Evolutionary conservation across 164 flowering plant genomes (phyloP).

Genomic region (Magnolia kwangsiensis): DNA sequence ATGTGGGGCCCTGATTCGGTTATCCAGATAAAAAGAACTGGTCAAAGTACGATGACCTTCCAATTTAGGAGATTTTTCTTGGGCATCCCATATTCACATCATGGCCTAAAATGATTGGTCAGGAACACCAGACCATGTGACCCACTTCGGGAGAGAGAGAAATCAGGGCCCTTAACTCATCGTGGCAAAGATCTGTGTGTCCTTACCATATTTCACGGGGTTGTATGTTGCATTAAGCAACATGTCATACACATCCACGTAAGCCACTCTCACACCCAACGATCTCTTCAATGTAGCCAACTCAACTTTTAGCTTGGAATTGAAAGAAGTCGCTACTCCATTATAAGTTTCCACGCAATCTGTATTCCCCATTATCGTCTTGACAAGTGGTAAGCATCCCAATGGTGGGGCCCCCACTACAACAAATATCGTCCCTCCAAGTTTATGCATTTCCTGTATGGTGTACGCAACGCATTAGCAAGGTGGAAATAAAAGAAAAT

Average conservation of each 20-base stretch:
- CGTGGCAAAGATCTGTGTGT: neutral
- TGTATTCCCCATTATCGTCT: conserved; percentile 22
- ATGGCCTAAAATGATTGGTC: too few species aligned
- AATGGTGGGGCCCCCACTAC: conserved; percentile 54
- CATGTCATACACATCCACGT: conserved; percentile 32
- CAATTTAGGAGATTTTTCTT: too few species aligned
- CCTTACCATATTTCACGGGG: conserved; percentile 49
- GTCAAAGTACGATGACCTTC: too few species aligned
- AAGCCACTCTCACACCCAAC: conserved; percentile 26
- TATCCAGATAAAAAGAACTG: too few species aligned
- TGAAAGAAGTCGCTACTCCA: conserved; percentile 31
- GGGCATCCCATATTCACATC: too few species aligned
- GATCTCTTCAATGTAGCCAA: conserved; percentile 14
- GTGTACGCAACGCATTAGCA: neutral
- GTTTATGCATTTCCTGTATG: conserved; percentile 28
- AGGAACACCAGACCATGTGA: too few species aligned
- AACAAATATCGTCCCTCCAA: conserved; percentile 42
- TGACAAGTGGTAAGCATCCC: conserved; percentile 58
- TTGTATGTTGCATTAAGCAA: conserved; percentile 28
- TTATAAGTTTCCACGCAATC: conserved; percentile 34
- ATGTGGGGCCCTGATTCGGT: too few species aligned
- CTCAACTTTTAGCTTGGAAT: conserved; percentile 24
- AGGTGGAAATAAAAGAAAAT: neutral
- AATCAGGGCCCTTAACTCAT: too few species aligned
- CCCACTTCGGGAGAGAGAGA: too few species aligned